Evolutionary conservation across 108 stramenopile genomes (phyloP), one percentile per base, ranked within the genome.

Genomic region (Stephanodiscus minutulus): DNA sequence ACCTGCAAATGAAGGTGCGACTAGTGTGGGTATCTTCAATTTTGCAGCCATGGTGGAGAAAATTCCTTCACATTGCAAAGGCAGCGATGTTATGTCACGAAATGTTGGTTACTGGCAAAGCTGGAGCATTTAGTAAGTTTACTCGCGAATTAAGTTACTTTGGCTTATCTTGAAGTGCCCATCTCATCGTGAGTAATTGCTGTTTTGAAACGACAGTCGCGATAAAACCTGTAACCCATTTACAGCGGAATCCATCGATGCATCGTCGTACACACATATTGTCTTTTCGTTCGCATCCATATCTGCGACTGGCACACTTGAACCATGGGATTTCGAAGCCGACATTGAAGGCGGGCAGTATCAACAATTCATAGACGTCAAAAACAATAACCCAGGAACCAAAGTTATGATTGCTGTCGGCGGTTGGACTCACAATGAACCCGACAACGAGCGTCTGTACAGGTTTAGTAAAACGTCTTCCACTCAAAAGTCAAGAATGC

Each of bases 21-120:
- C 29, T 0, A 61, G 29, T 59, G 41, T 31, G 25, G 64, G 64
- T 47, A 53, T 35, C 43, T 58, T 68, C 1, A 37, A 79, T 41
- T 79, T 79, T 79, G 59, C 70, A 17, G 37, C 70, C 10, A 79
- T 79, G 77, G 71, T 79, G 12, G 60, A 48, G 3, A 53, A 25
- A 18, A 39, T 79, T 20, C 77, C 77, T 61, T 28, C 66, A 21
- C 56, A 67, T 24, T 79, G 77, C 29, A 22, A 68, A 24, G 71
- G 70, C 27, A 25, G 39, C 37, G 44, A 63, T 15, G 68, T 61
- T 1, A 79, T 79, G 77, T 63, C 71, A 28, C 63, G 70, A 24
- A 82, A 82, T 44, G 64, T 82, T 61, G 81, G 71, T n/a, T 82
- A 82, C 33, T 82, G 70, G 66, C 81, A 82, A 47, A 82, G 81